Percentiles rank a stretch among this genome's conserved stretches.
phyloP scores from a whole-genome alignment of 306 rosid genomes.

The Dalbergia oliveri region DNA sequence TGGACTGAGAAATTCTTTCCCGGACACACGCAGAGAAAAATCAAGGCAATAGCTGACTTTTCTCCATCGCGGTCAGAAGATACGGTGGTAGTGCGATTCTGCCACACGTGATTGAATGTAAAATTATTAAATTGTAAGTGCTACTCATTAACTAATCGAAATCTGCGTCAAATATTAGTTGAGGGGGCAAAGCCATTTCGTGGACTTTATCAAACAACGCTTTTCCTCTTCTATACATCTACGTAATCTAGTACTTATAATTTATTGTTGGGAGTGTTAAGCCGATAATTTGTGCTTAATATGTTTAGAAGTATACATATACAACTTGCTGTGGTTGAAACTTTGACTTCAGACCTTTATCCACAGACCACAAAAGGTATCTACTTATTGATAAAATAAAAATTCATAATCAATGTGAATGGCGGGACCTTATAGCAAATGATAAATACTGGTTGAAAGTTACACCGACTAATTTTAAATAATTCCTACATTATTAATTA shows the following conservation, averaged over 20 bases:
- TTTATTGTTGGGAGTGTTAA: neutral
- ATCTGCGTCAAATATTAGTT: slow-evolving; percentile 3
- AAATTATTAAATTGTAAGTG: neutral
- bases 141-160: neutral
- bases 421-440: too few relatives aligned
- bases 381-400: neutral
- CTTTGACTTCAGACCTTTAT: neutral
- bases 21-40: neutral
- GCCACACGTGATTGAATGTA: neutral
- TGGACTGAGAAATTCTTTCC: slow-evolving; percentile 16
- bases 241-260: neutral
- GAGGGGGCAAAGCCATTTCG: neutral
- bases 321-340: neutral
- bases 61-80: slow-evolving; percentile 3
- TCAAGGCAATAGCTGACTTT: slow-evolving; percentile 35
- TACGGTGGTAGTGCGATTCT: neutral
- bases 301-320: neutral
- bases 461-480: too few relatives aligned
- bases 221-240: neutral
- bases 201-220: slow-evolving; percentile 12
- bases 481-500: too few relatives aligned
- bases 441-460: too few relatives aligned
- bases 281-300: neutral
- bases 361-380: neutral
- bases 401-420: too few relatives aligned